Evolutionary conservation across 2,329 filamentous ascomycete genomes (phyloP).

Genomic region (Chalaropsis ovoidea): DNA sequence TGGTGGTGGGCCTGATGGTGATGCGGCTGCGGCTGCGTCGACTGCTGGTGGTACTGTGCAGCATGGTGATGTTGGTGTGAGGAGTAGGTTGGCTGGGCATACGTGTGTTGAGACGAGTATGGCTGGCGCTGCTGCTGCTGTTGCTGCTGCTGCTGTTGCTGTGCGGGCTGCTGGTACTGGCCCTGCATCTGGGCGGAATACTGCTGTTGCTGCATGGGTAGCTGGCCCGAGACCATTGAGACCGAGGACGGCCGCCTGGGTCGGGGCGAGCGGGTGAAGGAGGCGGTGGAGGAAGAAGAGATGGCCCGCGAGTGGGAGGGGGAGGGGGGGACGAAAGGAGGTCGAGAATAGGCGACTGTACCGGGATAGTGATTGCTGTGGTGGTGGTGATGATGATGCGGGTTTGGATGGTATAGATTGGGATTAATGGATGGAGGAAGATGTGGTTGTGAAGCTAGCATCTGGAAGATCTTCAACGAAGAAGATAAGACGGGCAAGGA

Average conservation of each 20-base stretch:
- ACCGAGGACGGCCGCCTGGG: conserved; percentile 11
- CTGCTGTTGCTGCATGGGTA: conserved; percentile 16
- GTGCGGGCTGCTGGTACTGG: conserved; percentile 21
- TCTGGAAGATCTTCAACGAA: conserved; percentile 4
- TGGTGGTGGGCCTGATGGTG: conserved; percentile 19
- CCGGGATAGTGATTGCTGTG: conserved; percentile 14
- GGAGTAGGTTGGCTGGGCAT: conserved; percentile 18
- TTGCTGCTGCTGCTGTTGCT: conserved; percentile 18
- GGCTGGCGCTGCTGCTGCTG: conserved; percentile 22
- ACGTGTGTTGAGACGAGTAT: conserved; percentile 15
- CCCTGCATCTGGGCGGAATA: conserved; percentile 16
- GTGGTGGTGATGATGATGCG: conserved; percentile 15
- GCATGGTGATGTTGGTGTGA: conserved; percentile 22
- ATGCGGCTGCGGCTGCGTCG: conserved; percentile 20
- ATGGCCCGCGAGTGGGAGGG: conserved; percentile 39
- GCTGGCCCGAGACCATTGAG: conserved; percentile 23
- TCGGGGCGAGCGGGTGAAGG: conserved; percentile 28
- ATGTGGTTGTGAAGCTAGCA: conserved; percentile 24
- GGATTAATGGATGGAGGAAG: conserved; percentile 16
- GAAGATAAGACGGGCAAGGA: no score
- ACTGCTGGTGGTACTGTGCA: conserved; percentile 16
- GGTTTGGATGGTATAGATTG: conserved; percentile 14
- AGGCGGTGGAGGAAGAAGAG: conserved; percentile 45
- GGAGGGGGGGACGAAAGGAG: neutral
- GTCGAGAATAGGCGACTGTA: conserved; percentile 5